These are phyloP conservation scores for Syncephalastrum monosporum DNA, from an alignment of 371 early-diverging fungal genomes.

Conservation along the genomic window DNA sequence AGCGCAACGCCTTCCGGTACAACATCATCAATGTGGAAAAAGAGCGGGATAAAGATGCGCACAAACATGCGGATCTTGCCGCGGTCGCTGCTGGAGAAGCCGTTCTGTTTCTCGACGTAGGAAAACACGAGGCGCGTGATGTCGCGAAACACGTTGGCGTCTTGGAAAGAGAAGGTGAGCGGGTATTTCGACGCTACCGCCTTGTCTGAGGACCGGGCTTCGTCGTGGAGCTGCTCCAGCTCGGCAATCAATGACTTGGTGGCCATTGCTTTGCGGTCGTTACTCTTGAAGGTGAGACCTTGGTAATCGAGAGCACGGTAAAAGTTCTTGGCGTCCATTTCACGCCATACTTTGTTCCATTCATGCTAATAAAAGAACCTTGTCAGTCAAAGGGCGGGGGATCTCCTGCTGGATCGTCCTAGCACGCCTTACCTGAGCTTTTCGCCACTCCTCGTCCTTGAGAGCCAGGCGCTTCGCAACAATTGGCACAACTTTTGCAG, in stretches of 20 bases:
- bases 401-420: conserved; percentile 58
- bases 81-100: conserved; percentile 59
- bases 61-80: conserved; percentile 71
- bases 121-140: conserved; percentile 55
- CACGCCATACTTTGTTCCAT: conserved; percentile 97
- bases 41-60: conserved; percentile 62
- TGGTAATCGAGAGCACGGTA: conserved; percentile 97
- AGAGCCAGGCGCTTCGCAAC: conserved; percentile 93
- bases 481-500: conserved; percentile 91
- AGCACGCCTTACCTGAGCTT: conserved; percentile 57
- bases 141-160: conserved; percentile 62
- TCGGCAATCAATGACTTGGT: conserved; percentile 76
- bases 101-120: conserved; percentile 51
- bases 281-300: conserved; percentile 82
- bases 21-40: conserved; percentile 62
- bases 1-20: conserved; percentile 31
- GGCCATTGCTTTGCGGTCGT: conserved; percentile 81
- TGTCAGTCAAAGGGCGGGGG: conserved; percentile 13
- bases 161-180: conserved; percentile 61
- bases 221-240: conserved; percentile 70
- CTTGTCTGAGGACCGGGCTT: conserved; percentile 31
- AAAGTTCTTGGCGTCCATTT: conserved; percentile 90
- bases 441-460: conserved; percentile 96
- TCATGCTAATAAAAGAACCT: conserved; percentile 71
- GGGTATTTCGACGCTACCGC: conserved; percentile 45